These are phyloP conservation scores for Zanthoxylum bungeanum DNA, from an alignment of 345 rosid genomes.

Conservation along the genomic window DNA sequence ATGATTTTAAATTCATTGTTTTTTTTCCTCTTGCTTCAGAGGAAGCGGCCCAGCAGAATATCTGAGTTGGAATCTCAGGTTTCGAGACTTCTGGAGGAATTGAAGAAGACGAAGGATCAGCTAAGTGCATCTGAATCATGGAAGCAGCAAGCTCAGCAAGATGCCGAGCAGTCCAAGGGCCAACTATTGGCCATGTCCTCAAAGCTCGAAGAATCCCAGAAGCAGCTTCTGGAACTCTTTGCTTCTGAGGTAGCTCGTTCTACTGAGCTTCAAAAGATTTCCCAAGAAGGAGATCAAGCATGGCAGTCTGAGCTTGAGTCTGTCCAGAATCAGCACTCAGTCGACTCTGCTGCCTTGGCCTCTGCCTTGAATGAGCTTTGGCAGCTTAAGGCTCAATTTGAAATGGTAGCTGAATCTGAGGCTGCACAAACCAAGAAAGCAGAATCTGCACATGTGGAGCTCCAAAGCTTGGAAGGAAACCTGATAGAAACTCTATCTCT, in stretches of 20 bases:
- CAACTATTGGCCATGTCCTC: slow-evolving; percentile 48
- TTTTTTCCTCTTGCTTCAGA: slow-evolving; percentile 46
- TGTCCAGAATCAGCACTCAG: slow-evolving; percentile 50
- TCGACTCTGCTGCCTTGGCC: slow-evolving; percentile 50
- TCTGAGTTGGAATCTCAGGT: slow-evolving; percentile 75
- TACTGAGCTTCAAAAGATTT: slow-evolving; percentile 38
- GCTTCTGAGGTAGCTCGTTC: slow-evolving; percentile 41
- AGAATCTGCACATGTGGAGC: slow-evolving; percentile 52
- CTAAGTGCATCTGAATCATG: slow-evolving; percentile 56
- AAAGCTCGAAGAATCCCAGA: slow-evolving; percentile 60
- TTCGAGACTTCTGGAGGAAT: slow-evolving; percentile 76
- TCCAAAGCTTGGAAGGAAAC: slow-evolving; percentile 63
- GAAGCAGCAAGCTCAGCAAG: slow-evolving; percentile 72
- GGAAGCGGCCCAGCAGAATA: slow-evolving; percentile 80
- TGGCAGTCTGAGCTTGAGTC: slow-evolving; percentile 56
- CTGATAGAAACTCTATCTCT: slow-evolving; percentile 57
- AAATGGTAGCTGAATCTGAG: slow-evolving; percentile 57
- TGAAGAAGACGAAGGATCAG: slow-evolving; percentile 79
- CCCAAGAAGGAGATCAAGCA: slow-evolving; percentile 46
- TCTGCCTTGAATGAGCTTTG: slow-evolving; percentile 72
- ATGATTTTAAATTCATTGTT: slow-evolving; percentile 5
- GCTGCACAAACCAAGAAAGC: slow-evolving; percentile 48
- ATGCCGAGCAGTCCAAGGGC: slow-evolving; percentile 73
- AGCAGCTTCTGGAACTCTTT: slow-evolving; percentile 51
- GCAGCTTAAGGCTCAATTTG: slow-evolving; percentile 63